Evolutionary conservation across 2,329 filamentous ascomycete species (phyloP).

Genomic region (Pseudofabraea citricarpa): DNA sequence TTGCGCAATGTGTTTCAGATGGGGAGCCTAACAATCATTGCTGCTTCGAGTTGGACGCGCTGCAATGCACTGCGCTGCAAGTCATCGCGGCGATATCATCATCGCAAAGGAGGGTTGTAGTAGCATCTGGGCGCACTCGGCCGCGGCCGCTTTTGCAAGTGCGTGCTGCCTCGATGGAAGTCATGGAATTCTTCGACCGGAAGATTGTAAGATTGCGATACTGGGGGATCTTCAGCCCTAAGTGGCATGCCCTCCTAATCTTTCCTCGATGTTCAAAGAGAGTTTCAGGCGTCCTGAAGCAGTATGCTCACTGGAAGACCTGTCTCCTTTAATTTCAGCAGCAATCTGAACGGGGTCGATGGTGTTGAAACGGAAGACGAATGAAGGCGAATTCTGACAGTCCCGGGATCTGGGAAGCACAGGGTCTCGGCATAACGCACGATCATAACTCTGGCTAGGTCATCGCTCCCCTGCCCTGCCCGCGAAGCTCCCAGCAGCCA

Average conservation of each 20-base stretch:
- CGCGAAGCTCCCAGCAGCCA: background rate
- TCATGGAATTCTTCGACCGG: background rate
- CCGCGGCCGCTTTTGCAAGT: background rate
- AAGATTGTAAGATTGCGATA: background rate
- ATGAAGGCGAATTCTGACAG: slow-evolving; percentile 15
- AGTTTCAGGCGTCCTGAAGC: slow-evolving; percentile 11
- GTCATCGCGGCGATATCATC: slow-evolving; percentile 17
- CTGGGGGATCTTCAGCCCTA: slow-evolving; percentile 16
- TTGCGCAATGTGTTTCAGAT: slow-evolving; percentile 1
- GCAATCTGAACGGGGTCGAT: slow-evolving; percentile 13
- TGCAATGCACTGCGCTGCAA: slow-evolving; percentile 16
- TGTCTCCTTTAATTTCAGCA: slow-evolving; percentile 16
- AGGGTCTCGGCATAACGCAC: slow-evolving; percentile 9
- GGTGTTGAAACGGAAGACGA: slow-evolving; percentile 17
- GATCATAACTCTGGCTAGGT: background rate
- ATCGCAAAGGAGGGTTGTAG: background rate
- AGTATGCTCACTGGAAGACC: slow-evolving; percentile 16
- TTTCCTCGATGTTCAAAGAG: slow-evolving; percentile 5
- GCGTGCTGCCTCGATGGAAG: background rate
- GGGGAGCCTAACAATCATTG: background rate
- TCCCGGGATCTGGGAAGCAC: slow-evolving; percentile 6
- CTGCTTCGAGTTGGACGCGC: slow-evolving; percentile 9
- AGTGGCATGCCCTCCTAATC: slow-evolving; percentile 15
- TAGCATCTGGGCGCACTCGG: background rate
- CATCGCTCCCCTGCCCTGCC: background rate